Conservation (phyloP, 1,284 basidiomycete species). For the Irpex sp. region DNA sequence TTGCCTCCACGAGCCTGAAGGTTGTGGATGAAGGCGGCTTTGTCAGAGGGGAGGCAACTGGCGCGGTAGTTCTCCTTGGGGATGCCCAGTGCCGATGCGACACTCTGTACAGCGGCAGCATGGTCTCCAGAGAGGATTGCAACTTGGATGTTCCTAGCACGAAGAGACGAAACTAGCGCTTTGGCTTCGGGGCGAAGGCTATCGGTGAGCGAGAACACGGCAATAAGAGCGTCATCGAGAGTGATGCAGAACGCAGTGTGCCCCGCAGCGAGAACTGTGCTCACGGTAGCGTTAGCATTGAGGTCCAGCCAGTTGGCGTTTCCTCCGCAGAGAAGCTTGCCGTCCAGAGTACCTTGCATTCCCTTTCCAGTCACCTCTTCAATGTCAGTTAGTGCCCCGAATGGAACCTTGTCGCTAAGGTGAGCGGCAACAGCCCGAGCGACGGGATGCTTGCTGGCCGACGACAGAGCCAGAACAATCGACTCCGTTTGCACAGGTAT, state of each 20-base stretch:
- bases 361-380: slow-evolving; percentile 35
- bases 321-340: slow-evolving; percentile 31
- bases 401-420: slow-evolving; percentile 3
- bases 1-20: slow-evolving; percentile 25
- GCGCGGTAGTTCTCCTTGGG: slow-evolving; percentile 39
- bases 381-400: slow-evolving; percentile 18
- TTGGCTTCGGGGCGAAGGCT: slow-evolving; percentile 41
- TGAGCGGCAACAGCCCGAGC: slow-evolving; percentile 28
- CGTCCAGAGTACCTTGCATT: slow-evolving; percentile 27
- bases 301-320: slow-evolving; percentile 31
- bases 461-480: slow-evolving; percentile 21
- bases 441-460: slow-evolving; percentile 31
- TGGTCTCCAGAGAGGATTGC: slow-evolving; percentile 57
- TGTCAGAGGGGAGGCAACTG: slow-evolving; percentile 47
- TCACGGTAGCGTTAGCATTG: slow-evolving; percentile 19
- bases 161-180: slow-evolving; percentile 36
- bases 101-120: slow-evolving; percentile 42
- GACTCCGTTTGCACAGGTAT: slow-evolving; percentile 12
- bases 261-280: slow-evolving; percentile 22
- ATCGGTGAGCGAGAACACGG: slow-evolving; percentile 47
- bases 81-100: slow-evolving; percentile 41
- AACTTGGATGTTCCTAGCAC: slow-evolving; percentile 33
- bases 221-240: slow-evolving; percentile 28
- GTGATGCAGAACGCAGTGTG: slow-evolving; percentile 36
- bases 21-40: slow-evolving; percentile 41